phyloP scores from a whole-genome alignment of 345 rosid genomes.

The Draba incana region DNA sequence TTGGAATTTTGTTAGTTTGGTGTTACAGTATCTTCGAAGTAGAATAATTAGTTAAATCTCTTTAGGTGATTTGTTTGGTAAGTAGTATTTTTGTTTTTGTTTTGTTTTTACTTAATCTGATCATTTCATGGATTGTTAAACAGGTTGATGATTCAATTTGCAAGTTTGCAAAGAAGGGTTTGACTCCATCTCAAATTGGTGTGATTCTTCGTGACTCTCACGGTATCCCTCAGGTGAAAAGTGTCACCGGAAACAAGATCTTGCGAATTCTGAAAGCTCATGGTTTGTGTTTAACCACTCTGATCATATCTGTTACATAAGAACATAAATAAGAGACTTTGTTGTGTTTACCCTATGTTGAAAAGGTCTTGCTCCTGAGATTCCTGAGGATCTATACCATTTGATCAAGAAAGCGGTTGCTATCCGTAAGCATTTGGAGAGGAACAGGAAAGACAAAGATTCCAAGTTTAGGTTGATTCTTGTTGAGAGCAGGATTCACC shows the following conservation, averaged over 20 bases:
- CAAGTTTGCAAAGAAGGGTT: constrained; percentile 71
- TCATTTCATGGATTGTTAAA: background rate
- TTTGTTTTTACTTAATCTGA: background rate
- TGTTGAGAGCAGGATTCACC: constrained; percentile 79
- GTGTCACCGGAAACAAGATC: constrained; percentile 70
- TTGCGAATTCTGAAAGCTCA: constrained; percentile 66
- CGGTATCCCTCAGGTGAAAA: constrained; percentile 66
- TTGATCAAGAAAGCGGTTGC: constrained; percentile 86
- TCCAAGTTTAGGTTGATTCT: constrained; percentile 81
- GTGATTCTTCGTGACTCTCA: constrained; percentile 79
- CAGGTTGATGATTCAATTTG: constrained; percentile 68
- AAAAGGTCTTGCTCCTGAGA: constrained; percentile 80
- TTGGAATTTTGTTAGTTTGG: too few species aligned
- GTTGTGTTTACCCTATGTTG: background rate
- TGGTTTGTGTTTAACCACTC: constrained; percentile 38
- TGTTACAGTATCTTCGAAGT: too few species aligned
- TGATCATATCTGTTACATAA: background rate
- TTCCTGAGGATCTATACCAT: constrained; percentile 85
- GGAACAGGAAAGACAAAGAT: constrained; percentile 88
- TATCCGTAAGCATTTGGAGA: constrained; percentile 81
- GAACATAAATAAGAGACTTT: background rate
- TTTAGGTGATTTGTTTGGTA: background rate
- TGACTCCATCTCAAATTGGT: constrained; percentile 75
- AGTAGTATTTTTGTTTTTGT: background rate
- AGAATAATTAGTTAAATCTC: background rate